Percentiles rank a stretch among this genome's conserved stretches.
These are phyloP conservation scores for Lepidium campestre DNA, from an alignment of 441 rosid genomes.

Conservation along the genomic window DNA sequence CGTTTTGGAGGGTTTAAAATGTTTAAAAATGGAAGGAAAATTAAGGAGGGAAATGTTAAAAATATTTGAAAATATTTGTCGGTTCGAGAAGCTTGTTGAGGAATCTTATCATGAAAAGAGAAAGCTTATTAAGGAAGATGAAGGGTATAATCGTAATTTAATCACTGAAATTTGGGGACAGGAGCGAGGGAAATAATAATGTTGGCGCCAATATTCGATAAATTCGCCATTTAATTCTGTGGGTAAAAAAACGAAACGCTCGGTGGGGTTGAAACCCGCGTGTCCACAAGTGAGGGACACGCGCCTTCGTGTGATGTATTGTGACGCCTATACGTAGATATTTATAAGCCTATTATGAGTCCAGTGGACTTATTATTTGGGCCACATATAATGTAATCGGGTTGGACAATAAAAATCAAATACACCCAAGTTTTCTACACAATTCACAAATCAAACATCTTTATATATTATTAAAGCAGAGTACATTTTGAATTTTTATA, in stretches of 20 bases:
- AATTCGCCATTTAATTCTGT: not conserved
- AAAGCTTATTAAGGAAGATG: constrained; percentile 16
- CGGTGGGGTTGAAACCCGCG: constrained; percentile 6
- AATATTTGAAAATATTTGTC: not conserved
- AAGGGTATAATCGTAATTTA: constrained; percentile 13
- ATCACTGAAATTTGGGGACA: not conserved
- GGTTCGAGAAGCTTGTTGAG: constrained; percentile 6
- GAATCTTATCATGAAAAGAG: not conserved
- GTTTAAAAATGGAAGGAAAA: constrained; percentile 10
- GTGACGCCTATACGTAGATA: not conserved
- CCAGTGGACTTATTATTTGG: not conserved
- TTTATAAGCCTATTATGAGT: not conserved
- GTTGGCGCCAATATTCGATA: constrained; percentile 16
- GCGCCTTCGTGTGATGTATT: not conserved
- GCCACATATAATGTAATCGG: not conserved
- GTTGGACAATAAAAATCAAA: not conserved
- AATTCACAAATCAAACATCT: too few relatives aligned
- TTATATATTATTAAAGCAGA: too few relatives aligned
- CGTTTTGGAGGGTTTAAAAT: not conserved
- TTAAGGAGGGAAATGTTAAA: constrained; percentile 20
- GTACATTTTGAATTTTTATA: too few relatives aligned
- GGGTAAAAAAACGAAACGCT: not conserved
- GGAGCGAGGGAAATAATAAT: constrained; percentile 4
- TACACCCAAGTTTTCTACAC: too few relatives aligned
- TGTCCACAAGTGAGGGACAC: not conserved